Evolutionary conservation across 1,284 basidiomycete genomes (phyloP), one percentile per base, ranked within the genome.

Genomic region (Pisolithus thermaeus): DNA sequence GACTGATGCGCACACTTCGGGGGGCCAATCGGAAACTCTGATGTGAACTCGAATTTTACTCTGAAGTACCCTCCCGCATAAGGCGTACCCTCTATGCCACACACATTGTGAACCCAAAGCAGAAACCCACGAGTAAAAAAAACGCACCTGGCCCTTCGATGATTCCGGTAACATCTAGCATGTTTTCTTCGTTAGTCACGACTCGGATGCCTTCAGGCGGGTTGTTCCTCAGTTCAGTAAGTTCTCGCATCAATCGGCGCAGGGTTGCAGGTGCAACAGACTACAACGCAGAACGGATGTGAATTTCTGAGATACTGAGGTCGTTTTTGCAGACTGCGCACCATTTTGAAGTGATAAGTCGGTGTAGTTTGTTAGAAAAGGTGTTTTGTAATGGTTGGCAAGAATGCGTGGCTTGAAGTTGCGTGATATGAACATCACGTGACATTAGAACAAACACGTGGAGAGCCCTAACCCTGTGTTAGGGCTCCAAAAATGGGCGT

Each of bases 21-120:
- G 51, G 93, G 93, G 38, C 85, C 81, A 44, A 89, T 84, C 41
- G 93, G 93, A 65, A 93, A 97, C 67, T 96, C 92, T 56, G 90
- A 83, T 1, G 83, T 87, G 67, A 96, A 96, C 59, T 79, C 80
- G 72, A 97, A 96, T 63, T 83, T 83, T 53, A 97, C 83, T 59
- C 76, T 81, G 70, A 95, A 96, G 75, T 92, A 95, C 16, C 93
- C 93, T 41, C 90, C 91, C 52, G 88, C 81, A 68, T 96, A 97
- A 0, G 94, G 94, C 35, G 94, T 97, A 28, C 89, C 88, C 64
- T 88, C 90, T 91, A 64, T 32, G 51, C 43, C 54, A 56, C 27
- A n/a, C 53, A 9, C 43, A 53, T 49, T 50, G 45, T 54, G 49
- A 60, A 57, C 58, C 58, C 56, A 51, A 54, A 49, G 7, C 46